Evolutionary conservation across 352 stramenopile species (phyloP), one percentile per base, ranked within the genome.

Genomic region (Phytophthora ohioensis): DNA sequence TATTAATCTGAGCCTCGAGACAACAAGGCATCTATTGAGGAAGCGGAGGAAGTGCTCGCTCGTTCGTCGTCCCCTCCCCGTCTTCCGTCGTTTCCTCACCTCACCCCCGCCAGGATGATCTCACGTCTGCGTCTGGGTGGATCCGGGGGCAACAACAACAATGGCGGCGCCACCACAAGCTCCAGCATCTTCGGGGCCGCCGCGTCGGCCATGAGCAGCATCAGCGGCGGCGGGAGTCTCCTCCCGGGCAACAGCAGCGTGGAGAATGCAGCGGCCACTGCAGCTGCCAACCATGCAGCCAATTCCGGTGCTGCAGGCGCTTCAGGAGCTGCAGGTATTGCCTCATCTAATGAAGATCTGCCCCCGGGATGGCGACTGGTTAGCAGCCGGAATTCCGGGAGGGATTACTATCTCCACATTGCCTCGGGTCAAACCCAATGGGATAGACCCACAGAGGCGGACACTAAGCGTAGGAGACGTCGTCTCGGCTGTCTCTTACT

Each of bases 381-480:
- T 55, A 85, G 77, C 69, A 93, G 85, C 71, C 77, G 87, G 17
- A 74, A 90, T 59, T 84, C 79, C 43, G 85, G 85, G 32, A 80
- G 75, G 39, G 84, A 90, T 49, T 93, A 94, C 48, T 94, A 84
- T 70, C 69, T 94, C 41, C 87, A 94, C 59, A 38, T 94, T 43
- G 70, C 85, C 12, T 87, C 83, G 41, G 82, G 84, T 39, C 73
- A 88, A 30, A 89, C 73, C 51, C 87, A 92, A 56, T 94, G 87
- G 87, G 80, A 88, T 13, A 79, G 71, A 31, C 87, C 87, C 31
- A 91, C 81, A 7, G 84, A 90, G 39, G 76, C 75, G 17, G 85
- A 94, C 45, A 80, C 85, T 39, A 90, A 87, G 75, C 75, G 80
- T 84, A 81, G 51, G 74, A n/a, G 39, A 43, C 62, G 17, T 32